These are phyloP conservation scores for Solanum phureja DNA, from an alignment of 257 asterid genomes.

Conservation along the genomic window DNA sequence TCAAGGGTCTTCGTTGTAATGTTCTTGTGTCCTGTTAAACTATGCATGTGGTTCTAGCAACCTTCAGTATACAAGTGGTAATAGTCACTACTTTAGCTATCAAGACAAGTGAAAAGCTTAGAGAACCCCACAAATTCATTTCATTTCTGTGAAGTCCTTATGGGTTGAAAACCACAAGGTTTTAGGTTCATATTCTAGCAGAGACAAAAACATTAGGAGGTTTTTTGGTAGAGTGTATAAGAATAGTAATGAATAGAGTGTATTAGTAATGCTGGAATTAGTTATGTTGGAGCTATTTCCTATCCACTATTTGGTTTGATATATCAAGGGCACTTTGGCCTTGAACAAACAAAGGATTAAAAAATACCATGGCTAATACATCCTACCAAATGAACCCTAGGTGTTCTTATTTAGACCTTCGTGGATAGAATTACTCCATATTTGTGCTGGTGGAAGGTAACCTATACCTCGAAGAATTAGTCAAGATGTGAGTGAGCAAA, in stretches of 20 bases:
- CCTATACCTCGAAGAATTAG: background rate
- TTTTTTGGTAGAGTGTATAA: background rate
- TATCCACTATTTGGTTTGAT: background rate
- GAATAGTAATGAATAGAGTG: background rate
- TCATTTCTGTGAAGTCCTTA: background rate
- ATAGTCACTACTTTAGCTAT: background rate
- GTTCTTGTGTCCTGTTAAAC: background rate
- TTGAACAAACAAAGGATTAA: rapidly evolving
- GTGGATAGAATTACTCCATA: background rate
- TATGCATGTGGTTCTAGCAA: background rate
- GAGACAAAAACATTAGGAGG: background rate
- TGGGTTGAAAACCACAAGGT: background rate
- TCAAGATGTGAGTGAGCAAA: background rate
- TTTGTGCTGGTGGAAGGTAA: background rate
- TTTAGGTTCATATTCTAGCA: background rate
- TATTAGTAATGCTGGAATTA: background rate
- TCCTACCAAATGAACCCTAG: background rate
- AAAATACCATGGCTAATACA: rapidly evolving
- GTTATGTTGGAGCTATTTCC: background rate
- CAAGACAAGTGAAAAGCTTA: background rate
- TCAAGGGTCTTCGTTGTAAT: background rate
- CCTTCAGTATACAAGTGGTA: background rate
- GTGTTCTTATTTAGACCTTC: background rate
- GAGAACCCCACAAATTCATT: background rate
- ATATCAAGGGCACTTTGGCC: background rate